Base-by-base conservation (phyloP, 2,329 filamentous ascomycete genomes). In the Aspergillus chevalieri region DNA sequence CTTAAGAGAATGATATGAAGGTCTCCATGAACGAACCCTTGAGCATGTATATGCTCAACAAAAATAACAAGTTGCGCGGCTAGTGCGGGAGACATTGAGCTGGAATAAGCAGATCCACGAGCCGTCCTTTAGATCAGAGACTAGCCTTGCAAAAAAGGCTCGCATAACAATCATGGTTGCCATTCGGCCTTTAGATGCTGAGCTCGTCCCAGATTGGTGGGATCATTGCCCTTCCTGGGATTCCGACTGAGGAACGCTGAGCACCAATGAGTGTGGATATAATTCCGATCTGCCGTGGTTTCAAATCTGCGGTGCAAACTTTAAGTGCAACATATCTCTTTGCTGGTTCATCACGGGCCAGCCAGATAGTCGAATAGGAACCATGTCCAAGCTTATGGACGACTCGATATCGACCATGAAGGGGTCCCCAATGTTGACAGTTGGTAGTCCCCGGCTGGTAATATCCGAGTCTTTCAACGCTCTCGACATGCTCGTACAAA, bases 311-410 rank as follows among this genome's bases (percentile, higher is more conserved):
- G 2, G 49, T 62, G 39, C 50, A 59, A n/a, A 65, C 47, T 52
- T 64, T 66, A 1, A 65, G 14, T 7, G 64, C 61, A 28, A 65
- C 56, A 42, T 63, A 61, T 55, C 30, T 51, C 12, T 52, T 51
- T 6, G 21, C 43, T 53, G 17, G 33, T 45, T 59, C 49, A 52
- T 67, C 62, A 34, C 49, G 53, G 38, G 61, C 59, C 36, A 67
- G 56, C 64, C 62, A 63, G 12, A 48, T 57, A 1, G 59, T 73
- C 7, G 67, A 74, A 46, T 62, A 68, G 3, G 62, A 56, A 21
- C 70, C 69, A 52, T 67, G 67, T 1, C 71, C 69, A 3, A 74
- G 63, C 54, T 74, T 74, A 3, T 71, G 65, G 6, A 72, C 54
- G 8, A 74, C 56, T 7, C 64, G 62, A 53, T 73, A 74, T 5